A percentile compares a stretch with the other conserved stretches of the same genome.
phyloP scores from a whole-genome alignment of 1,139 yeast genomes.

The Pichia sp. region DNA sequence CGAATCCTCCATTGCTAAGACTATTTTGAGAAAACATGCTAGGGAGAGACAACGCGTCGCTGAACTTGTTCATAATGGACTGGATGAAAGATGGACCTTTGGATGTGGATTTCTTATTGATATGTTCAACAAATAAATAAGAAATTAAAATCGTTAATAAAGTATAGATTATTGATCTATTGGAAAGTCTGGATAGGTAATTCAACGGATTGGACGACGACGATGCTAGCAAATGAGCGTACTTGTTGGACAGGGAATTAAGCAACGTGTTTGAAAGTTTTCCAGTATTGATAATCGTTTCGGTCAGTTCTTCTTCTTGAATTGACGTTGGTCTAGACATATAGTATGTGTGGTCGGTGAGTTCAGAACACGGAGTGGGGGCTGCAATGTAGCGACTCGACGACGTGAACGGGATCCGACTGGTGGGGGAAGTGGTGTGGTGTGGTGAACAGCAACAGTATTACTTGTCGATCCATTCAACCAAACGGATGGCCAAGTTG shows the following conservation, averaged over 20 bases:
- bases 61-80: slow-evolving; percentile 16
- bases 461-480: no score
- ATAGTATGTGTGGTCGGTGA: no score
- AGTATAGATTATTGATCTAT: not conserved
- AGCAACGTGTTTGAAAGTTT: not conserved
- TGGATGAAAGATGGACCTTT: slow-evolving; percentile 4
- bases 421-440: no score
- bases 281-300: not conserved
- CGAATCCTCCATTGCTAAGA: not conserved
- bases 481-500: no score
- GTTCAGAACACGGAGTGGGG: no score
- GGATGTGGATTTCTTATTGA: not conserved
- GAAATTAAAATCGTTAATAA: slow-evolving; percentile 1
- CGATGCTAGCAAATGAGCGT: not conserved
- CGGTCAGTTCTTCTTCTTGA: not conserved
- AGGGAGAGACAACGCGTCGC: slow-evolving; percentile 17
- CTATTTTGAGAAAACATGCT: slow-evolving; percentile 10
- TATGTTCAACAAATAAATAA: slow-evolving; percentile 2
- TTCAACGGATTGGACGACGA: not conserved
- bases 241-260: slow-evolving; percentile 5
- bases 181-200: not conserved
- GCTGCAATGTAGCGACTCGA: no score
- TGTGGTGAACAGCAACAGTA: no score
- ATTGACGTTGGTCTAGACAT: not conserved
- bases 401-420: no score